Percentiles rank a stretch among this genome's conserved stretches.
phyloP scores from a whole-genome alignment of 192 early-diverging fungal genomes.

The Backusella westeae region DNA sequence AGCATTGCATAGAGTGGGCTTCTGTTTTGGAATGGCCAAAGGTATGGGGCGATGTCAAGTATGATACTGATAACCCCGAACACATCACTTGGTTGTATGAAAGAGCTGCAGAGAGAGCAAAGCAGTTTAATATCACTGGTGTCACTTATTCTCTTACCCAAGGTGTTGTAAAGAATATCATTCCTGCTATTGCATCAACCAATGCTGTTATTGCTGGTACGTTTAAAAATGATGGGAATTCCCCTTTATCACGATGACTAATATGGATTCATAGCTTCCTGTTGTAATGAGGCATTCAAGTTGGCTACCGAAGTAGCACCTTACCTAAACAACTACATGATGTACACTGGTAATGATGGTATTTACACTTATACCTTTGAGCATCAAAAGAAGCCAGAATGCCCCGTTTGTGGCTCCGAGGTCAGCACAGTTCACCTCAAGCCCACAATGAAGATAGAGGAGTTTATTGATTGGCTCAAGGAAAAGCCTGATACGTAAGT shows the following conservation, averaged over 20 bases:
- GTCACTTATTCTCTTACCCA: slow-evolving; percentile 90
- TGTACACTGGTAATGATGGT: slow-evolving; percentile 91
- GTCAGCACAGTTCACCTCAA: slow-evolving; percentile 48
- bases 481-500: slow-evolving; percentile 72
- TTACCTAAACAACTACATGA: slow-evolving; percentile 92
- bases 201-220: slow-evolving; percentile 75
- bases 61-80: slow-evolving; percentile 75
- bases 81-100: slow-evolving; percentile 78
- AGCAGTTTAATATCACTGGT: slow-evolving; percentile 82
- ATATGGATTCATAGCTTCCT: slow-evolving; percentile 57
- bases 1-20: slow-evolving; percentile 99
- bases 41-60: slow-evolving; percentile 54
- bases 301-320: slow-evolving; percentile 76
- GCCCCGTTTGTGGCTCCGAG: slow-evolving; percentile 86
- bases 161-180: slow-evolving; percentile 98
- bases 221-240: background rate
- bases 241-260: too few relatives aligned
- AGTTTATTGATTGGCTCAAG: slow-evolving; percentile 80
- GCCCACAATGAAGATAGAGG: slow-evolving; percentile 62
- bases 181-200: slow-evolving; percentile 92
- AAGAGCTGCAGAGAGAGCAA: slow-evolving; percentile 64
- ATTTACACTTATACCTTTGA: slow-evolving; percentile 90
- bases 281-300: slow-evolving; percentile 95
- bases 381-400: slow-evolving; percentile 78
- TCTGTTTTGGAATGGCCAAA: slow-evolving; percentile 92